Conservation (phyloP, 257 asterid species). For the Linaria vulgaris region DNA sequence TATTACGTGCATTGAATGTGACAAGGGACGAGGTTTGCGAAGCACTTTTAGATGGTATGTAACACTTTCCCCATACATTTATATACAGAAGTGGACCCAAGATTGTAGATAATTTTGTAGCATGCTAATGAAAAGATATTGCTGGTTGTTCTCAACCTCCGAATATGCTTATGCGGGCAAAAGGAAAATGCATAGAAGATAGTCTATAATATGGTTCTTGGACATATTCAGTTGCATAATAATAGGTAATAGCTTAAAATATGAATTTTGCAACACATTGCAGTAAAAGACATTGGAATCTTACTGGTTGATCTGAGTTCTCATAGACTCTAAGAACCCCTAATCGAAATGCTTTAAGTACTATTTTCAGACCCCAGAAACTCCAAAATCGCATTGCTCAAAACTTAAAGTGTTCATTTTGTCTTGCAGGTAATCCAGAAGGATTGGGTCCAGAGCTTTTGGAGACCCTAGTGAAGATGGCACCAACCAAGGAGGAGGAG, state of each 20-base stretch:
- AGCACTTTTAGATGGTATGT: conserved; percentile 84
- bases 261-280: not conserved
- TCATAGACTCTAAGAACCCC: not conserved
- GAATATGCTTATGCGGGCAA: not conserved
- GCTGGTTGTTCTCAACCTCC: not conserved
- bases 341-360: not conserved
- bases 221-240: not conserved
- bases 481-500: conserved; percentile 98
- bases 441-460: conserved; percentile 90
- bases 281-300: not conserved
- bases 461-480: conserved; percentile 97
- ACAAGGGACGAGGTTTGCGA: conserved; percentile 88
- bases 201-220: not conserved
- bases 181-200: not conserved
- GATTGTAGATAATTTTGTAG: conserved; percentile 9
- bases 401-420: not conserved
- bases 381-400: not conserved
- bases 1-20: conserved; percentile 88
- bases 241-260: not conserved
- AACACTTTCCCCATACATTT: conserved; percentile 6
- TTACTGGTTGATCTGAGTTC: conserved; percentile 5
- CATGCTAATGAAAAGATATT: not conserved
- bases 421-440: conserved; percentile 75
- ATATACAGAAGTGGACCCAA: conserved; percentile 13
- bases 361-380: not conserved